Conservation (phyloP, 169 alveolate genomes). For the Eimeria falciformis region DNA sequence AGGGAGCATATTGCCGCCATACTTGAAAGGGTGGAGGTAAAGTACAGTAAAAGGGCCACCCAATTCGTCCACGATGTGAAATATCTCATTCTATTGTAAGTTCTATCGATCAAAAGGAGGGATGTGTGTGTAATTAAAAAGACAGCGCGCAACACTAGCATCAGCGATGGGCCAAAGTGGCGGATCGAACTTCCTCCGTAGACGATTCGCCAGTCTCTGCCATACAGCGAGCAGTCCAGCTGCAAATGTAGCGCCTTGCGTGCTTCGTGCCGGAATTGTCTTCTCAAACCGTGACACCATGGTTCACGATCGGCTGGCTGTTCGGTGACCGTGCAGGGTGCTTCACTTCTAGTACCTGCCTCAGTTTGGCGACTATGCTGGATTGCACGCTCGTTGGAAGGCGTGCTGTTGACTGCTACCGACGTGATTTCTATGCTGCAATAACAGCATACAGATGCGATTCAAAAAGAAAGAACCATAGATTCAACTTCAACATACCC, state of each 20-base stretch:
- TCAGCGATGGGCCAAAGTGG: background rate
- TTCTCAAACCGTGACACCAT: too few species aligned
- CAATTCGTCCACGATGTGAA: slow-evolving; percentile 36
- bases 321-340: too few species aligned
- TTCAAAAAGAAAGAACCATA: too few species aligned
- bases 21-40: background rate
- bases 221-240: slow-evolving; percentile 29
- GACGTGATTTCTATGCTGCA: too few species aligned
- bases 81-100: background rate
- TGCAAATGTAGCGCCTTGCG: background rate
- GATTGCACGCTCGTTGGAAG: too few species aligned
- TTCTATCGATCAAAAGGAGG: background rate
- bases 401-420: too few species aligned
- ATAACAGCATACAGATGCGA: too few species aligned
- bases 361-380: too few species aligned
- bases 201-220: slow-evolving; percentile 30
- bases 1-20: slow-evolving; percentile 15
- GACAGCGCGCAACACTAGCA: slow-evolving; percentile 2
- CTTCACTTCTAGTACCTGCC: too few species aligned
- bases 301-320: too few species aligned
- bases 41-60: background rate
- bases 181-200: slow-evolving; percentile 22
- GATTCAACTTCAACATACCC: too few species aligned
- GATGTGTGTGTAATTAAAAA: background rate
- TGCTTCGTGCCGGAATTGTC: background rate